A percentile compares a stretch with the other conserved stretches of the same genome.
phyloP scores from a whole-genome alignment of 1,284 basidiomycete species.

The Fomitopsis palustris region DNA sequence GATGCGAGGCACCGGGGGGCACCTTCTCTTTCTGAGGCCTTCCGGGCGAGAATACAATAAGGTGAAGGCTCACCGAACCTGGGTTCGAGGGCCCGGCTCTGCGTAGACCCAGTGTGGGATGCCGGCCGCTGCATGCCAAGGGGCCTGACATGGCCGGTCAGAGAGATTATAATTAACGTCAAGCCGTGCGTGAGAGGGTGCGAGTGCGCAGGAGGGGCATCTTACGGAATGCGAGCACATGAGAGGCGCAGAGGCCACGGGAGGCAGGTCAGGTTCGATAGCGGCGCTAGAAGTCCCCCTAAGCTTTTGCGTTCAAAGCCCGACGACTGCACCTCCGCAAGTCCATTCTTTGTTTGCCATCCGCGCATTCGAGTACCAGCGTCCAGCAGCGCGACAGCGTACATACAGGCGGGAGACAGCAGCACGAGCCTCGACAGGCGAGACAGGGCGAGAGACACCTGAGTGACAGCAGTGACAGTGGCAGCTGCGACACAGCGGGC shows the following conservation, averaged over 20 bases:
- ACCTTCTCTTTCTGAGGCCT: background rate
- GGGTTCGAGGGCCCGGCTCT: background rate
- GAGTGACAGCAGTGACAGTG: background rate
- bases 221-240: background rate
- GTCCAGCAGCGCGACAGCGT: background rate
- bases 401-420: background rate
- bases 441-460: background rate
- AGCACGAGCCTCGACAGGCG: background rate
- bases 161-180: slow-evolving; percentile 1
- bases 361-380: no score
- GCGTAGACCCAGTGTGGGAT: background rate
- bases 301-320: background rate
- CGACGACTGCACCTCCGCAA: background rate
- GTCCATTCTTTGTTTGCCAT: background rate
- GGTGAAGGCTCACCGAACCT: background rate
- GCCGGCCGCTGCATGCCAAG: background rate
- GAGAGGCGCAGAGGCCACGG: background rate
- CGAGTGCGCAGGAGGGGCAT: background rate
- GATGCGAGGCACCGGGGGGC: background rate
- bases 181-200: background rate
- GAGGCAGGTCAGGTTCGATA: background rate
- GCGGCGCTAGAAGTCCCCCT: background rate
- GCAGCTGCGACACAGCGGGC: no score
- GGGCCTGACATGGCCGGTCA: background rate
- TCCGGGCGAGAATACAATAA: background rate